Evolutionary conservation across 352 stramenopile species (phyloP).

Genomic region (Elongisporangium prolatum): DNA sequence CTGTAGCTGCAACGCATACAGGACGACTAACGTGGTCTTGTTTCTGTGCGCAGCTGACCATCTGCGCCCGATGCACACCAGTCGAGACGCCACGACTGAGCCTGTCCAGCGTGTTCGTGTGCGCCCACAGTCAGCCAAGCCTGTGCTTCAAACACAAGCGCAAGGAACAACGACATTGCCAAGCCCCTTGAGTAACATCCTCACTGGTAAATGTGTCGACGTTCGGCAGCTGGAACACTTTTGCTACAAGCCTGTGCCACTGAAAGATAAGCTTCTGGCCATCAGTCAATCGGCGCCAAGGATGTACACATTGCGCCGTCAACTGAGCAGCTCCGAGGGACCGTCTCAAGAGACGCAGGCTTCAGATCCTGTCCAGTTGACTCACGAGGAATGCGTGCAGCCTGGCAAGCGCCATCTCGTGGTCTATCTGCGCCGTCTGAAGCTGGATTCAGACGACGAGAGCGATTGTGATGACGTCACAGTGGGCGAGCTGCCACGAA

Average conservation of each 20-base stretch:
- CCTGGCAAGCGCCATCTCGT: constrained; percentile 18
- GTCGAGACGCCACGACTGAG: not conserved
- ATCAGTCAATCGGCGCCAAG: constrained; percentile 19
- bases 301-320: constrained; percentile 2
- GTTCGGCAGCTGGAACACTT: constrained; percentile 29
- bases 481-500: not conserved
- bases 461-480: constrained; percentile 1
- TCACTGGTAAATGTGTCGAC: constrained; percentile 18
- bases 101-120: constrained; percentile 4
- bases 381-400: not conserved
- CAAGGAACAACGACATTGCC: not conserved
- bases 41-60: not conserved
- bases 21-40: not conserved
- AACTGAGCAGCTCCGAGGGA: not conserved
- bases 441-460: constrained; percentile 12
- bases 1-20: not conserved
- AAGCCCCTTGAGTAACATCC: not conserved
- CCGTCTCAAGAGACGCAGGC: not conserved
- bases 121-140: constrained; percentile 50
- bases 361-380: not conserved
- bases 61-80: not conserved
- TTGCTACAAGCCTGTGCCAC: constrained; percentile 22
- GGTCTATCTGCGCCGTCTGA: constrained; percentile 35
- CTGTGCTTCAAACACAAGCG: constrained; percentile 20
- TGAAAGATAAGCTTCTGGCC: constrained; percentile 8